phyloP scores from a whole-genome alignment of 208 protist species.

The Trypanosomatidae sp. region DNA sequence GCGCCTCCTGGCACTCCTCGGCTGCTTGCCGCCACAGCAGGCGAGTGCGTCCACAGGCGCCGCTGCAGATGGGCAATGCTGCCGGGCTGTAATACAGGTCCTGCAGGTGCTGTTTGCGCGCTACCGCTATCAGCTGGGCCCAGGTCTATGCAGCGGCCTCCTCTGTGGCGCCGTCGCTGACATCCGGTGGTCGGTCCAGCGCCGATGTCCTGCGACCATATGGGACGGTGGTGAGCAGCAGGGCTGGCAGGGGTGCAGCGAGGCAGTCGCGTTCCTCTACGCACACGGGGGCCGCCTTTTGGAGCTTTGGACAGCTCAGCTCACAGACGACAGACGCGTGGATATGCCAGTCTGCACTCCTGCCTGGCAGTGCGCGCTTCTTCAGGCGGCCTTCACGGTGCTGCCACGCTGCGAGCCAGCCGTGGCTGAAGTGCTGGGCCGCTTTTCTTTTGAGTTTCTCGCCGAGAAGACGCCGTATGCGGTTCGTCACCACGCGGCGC shows the following conservation, averaged over 20 bases:
- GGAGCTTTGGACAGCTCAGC: conserved; percentile 25
- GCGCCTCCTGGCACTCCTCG: conserved; percentile 4
- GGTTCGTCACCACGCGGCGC: conserved; percentile 56
- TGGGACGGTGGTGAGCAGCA: not conserved
- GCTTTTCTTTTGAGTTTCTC: conserved; percentile 68
- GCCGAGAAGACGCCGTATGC: conserved; percentile 37
- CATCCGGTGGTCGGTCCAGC: not conserved
- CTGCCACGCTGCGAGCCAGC: conserved; percentile 39
- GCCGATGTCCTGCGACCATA: not conserved
- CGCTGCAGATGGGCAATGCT: not conserved
- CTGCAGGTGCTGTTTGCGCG: conserved; percentile 30
- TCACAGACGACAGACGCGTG: conserved; percentile 19
- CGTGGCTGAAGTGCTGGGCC: conserved; percentile 57
- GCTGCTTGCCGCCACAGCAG: not conserved
- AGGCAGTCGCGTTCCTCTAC: conserved; percentile 21
- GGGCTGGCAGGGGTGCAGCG: conserved; percentile 4
- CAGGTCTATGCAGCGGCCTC: conserved; percentile 13
- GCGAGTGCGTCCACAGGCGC: not conserved
- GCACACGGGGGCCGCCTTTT: conserved; percentile 29
- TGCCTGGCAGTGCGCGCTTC: conserved; percentile 27
- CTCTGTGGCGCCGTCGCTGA: conserved; percentile 14
- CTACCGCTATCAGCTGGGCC: conserved; percentile 17
- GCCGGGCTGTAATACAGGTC: conserved; percentile 25
- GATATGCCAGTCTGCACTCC: conserved; percentile 31
- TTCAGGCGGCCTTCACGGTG: conserved; percentile 27